These are phyloP conservation scores for Trichoderma sp. DNA, from an alignment of 2,329 filamentous ascomycete species.

Conservation along the genomic window DNA sequence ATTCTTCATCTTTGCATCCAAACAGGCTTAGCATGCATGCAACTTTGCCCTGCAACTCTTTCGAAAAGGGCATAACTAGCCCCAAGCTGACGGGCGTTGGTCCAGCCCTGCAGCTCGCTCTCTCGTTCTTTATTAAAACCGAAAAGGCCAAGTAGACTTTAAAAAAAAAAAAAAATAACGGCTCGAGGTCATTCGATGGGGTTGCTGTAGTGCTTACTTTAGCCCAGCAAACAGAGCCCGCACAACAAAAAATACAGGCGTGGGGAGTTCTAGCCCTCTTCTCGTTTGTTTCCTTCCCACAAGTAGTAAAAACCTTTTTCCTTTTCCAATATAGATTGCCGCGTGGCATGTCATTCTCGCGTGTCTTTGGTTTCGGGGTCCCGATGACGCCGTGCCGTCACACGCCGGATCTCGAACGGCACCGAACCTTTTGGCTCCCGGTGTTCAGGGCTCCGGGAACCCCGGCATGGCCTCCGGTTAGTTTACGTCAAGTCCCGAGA, in stretches of 20 bases:
- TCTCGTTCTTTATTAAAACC: background rate
- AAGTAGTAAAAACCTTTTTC: background rate
- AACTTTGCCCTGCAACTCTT: background rate
- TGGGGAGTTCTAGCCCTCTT: constrained; percentile 12
- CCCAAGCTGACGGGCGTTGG: background rate
- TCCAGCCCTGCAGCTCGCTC: constrained; percentile 9
- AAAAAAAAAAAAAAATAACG: background rate
- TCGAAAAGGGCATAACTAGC: background rate
- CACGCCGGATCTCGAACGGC: constrained; percentile 12
- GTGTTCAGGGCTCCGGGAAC: constrained; percentile 12
- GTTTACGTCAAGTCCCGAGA: background rate
- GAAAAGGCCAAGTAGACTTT: background rate
- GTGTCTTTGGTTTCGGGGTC: background rate
- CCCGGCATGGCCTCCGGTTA: constrained; percentile 15
- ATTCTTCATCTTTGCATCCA: background rate
- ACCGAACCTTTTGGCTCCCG: constrained; percentile 15
- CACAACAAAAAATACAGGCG: background rate
- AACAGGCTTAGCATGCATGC: background rate
- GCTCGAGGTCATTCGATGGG: constrained; percentile 10
- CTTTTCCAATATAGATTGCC: background rate
- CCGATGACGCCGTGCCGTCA: constrained; percentile 5
- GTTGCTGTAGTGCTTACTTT: constrained; percentile 21
- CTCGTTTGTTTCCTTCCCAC: background rate
- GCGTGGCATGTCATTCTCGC: background rate
- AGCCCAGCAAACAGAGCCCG: background rate